Conservation (phyloP, 1,139 yeast species). For the Diutina pseudorugosa region DNA sequence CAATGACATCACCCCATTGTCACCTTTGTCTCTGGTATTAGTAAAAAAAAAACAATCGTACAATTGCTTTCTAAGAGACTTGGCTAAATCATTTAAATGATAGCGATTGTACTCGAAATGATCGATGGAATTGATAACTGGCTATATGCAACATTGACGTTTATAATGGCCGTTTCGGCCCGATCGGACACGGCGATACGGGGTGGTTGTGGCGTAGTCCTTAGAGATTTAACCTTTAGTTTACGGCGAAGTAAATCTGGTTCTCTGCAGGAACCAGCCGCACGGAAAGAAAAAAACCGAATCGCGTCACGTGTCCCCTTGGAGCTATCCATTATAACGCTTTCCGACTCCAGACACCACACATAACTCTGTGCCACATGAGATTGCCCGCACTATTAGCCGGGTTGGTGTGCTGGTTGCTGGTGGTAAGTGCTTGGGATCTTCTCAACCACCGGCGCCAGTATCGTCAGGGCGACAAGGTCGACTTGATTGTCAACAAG, state of each 20-base stretch:
- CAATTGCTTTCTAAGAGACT: too few species aligned
- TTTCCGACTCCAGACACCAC: background rate
- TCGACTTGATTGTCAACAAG: constrained; percentile 64
- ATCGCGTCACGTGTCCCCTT: background rate
- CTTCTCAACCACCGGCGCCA: background rate
- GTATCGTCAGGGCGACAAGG: constrained; percentile 43
- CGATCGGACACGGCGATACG: too few species aligned
- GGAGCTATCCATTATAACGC: background rate
- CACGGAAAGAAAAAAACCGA: background rate
- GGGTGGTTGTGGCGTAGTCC: background rate
- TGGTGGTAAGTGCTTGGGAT: background rate
- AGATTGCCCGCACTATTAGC: background rate
- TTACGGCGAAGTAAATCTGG: background rate
- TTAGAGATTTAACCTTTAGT: background rate
- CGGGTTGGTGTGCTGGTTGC: background rate
- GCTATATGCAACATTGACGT: too few species aligned
- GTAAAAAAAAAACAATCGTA: too few species aligned
- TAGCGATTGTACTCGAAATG: too few species aligned
- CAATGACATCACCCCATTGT: too few species aligned
- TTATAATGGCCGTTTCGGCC: too few species aligned
- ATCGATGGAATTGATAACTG: too few species aligned
- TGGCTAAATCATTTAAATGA: too few species aligned
- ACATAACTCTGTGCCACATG: background rate
- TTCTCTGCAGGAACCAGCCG: background rate
- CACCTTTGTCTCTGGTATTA: too few species aligned